Evolutionary conservation across 768 basidiomycete species (phyloP), one percentile per base, ranked within the genome.

Genomic region (Auriscalpium microsporum): DNA sequence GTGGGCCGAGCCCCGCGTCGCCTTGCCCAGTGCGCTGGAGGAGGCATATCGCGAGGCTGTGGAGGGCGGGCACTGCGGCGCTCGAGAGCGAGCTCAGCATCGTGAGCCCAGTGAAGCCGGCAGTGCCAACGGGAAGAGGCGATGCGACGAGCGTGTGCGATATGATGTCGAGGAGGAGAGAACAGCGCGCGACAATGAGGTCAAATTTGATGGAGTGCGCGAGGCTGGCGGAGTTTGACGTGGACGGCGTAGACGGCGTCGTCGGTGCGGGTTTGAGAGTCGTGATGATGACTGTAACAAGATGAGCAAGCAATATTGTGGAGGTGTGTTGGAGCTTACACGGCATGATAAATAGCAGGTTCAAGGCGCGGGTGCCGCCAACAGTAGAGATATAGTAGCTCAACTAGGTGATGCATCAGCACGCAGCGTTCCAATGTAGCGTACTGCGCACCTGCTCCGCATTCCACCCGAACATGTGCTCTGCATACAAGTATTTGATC

Each of bases 401-500:
- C 58, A 90, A 64, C 78, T 86, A 59, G 8, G 37, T 47, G 6
- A 37, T 23, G 37, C 8, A 34, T 50, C 46, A 65, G 33, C 36
- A 45, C 16, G 8, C 10, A n/a, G 40, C 33, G 53, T 7, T 10
- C 21, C 34, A 28, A 46, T 19, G 5, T 28, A 35, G 19, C 14
- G 10, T 35, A 23, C 13, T 45, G 28, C 28, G 28, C 28, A 79
- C 72, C 73, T 83, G 73, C 38, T 79, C 78, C 10, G 86, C 76
- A 13, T 74, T 76, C 88, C 88, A 90, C 10, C 71, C 66, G 62
- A 84, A 90, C 10, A 84, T 71, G 63, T 89, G 84, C 60, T 82
- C 80, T 0, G 84, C 87, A 58, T 90, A 92, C 37, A 90, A 70
- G 60, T 89, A 90, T 67, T 90, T 91, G 56, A 85, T 73, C 52